A percentile compares a stretch with the other conserved stretches of the same genome.
Conservation (phyloP, 2,329 filamentous ascomycete genomes). For the Atkinsonella texensis region DNA sequence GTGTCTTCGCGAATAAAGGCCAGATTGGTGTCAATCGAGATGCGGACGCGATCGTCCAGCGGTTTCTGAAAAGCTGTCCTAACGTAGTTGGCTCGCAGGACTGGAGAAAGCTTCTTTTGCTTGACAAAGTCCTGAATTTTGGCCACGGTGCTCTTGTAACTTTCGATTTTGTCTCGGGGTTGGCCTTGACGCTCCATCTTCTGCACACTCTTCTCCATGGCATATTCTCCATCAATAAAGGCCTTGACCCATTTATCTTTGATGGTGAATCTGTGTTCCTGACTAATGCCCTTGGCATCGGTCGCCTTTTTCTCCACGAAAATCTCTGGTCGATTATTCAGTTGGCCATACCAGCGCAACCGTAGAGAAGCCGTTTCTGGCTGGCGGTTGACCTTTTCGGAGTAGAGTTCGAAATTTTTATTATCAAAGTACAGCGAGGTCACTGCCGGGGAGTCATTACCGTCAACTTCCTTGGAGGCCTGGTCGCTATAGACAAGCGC, state of each 20-base stretch:
- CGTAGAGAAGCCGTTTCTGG: slow-evolving; percentile 71
- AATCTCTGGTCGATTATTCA: slow-evolving; percentile 68
- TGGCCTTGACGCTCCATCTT: slow-evolving; percentile 75
- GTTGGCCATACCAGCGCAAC: slow-evolving; percentile 81
- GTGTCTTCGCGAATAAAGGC: slow-evolving; percentile 73
- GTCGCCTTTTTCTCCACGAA: slow-evolving; percentile 83
- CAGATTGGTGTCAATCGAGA: slow-evolving; percentile 86
- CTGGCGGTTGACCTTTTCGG: slow-evolving; percentile 66
- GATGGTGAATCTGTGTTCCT: slow-evolving; percentile 69
- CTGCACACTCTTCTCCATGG: slow-evolving; percentile 79
- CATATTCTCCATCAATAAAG: slow-evolving; percentile 78
- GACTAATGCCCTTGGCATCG: slow-evolving; percentile 61
- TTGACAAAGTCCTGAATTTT: slow-evolving; percentile 72
- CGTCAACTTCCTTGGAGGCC: slow-evolving; percentile 69
- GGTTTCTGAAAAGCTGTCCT: slow-evolving; percentile 96
- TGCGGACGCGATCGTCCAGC: slow-evolving; percentile 75
- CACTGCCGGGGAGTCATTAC: slow-evolving; percentile 73
- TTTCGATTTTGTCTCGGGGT: slow-evolving; percentile 51
- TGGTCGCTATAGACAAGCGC: slow-evolving; percentile 89
- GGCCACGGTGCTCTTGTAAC: slow-evolving; percentile 59
- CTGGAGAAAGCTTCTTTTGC: slow-evolving; percentile 65
- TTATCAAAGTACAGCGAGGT: slow-evolving; percentile 97
- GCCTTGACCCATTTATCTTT: slow-evolving; percentile 90
- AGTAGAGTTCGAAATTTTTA: slow-evolving; percentile 73
- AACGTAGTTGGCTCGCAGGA: slow-evolving; percentile 84